phyloP scores from a whole-genome alignment of 1,139 yeast genomes.

The Wickerhamomyces sp. region DNA sequence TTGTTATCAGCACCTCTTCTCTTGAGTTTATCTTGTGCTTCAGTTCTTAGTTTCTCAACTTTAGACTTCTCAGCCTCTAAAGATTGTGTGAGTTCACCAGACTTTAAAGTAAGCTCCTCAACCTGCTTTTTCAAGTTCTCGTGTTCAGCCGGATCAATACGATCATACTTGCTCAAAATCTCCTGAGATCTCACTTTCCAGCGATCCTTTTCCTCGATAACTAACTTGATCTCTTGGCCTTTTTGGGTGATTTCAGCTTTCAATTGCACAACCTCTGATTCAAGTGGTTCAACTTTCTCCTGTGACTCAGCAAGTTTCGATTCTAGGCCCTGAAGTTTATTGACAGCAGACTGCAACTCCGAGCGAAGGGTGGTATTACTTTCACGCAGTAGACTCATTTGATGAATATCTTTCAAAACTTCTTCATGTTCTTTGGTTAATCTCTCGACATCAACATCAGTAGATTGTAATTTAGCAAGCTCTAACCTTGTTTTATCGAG shows the following conservation, averaged over 20 bases:
- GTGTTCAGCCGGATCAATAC: constrained; percentile 44
- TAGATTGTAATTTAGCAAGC: constrained; percentile 32
- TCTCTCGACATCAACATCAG: constrained; percentile 36
- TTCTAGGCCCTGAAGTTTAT: constrained; percentile 28
- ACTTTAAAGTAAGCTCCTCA: constrained; percentile 16
- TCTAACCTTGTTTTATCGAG: constrained; percentile 43
- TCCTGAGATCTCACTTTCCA: constrained; percentile 52
- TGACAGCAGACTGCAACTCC: constrained; percentile 34
- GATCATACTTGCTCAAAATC: constrained; percentile 42
- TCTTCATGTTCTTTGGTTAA: constrained; percentile 47
- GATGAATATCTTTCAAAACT: constrained; percentile 58
- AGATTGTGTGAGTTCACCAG: constrained; percentile 11
- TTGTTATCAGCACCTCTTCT: constrained; percentile 28
- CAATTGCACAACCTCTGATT: constrained; percentile 30
- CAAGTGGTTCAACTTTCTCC: constrained; percentile 29
- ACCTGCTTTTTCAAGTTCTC: constrained; percentile 32
- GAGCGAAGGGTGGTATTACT: constrained; percentile 64
- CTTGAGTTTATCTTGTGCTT: constrained; percentile 37
- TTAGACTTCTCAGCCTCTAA: constrained; percentile 14
- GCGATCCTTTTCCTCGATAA: constrained; percentile 40
- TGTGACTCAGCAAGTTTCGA: constrained; percentile 31
- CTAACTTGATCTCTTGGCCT: constrained; percentile 34
- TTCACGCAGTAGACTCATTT: constrained; percentile 67
- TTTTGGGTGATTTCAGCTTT: constrained; percentile 37
- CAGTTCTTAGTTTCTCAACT: constrained; percentile 23